Conservation (phyloP, 73 alveolate genomes). For the Urostyla sp. region DNA sequence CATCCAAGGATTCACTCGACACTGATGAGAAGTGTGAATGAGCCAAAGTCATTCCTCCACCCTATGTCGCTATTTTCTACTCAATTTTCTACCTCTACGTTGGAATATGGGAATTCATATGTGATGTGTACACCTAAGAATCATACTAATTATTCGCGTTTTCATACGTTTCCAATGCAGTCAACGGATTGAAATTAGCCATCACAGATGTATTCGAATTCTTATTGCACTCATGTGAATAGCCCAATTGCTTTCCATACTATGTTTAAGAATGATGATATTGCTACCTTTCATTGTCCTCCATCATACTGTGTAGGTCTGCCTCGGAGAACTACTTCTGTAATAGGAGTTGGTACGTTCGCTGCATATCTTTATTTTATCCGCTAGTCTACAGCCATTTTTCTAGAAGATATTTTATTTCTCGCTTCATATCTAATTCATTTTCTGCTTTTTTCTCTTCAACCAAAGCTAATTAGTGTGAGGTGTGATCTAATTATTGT, state of each 20-base stretch:
- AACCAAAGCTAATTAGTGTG: slow-evolving; percentile 27
- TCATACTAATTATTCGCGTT: neutral
- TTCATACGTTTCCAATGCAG: slow-evolving; percentile 45
- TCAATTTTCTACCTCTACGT: slow-evolving; percentile 2
- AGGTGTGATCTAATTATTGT: slow-evolving; percentile 19
- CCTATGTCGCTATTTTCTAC: neutral
- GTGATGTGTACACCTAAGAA: neutral
- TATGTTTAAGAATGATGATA: neutral
- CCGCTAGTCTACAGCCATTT: slow-evolving; percentile 8
- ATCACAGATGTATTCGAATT: slow-evolving; percentile 21
- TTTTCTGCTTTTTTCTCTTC: slow-evolving; percentile 58
- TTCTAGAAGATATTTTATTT: slow-evolving; percentile 39
- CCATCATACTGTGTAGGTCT: neutral
- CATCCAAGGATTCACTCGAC: slow-evolving; percentile 39
- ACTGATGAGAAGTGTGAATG: slow-evolving; percentile 10
- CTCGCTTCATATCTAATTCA: slow-evolving; percentile 46
- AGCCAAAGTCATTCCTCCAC: neutral
- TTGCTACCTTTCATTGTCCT: neutral
- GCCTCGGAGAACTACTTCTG: neutral
- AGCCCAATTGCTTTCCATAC: neutral
- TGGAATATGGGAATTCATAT: slow-evolving; percentile 1
- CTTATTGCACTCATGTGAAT: slow-evolving; percentile 2
- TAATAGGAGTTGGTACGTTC: neutral
- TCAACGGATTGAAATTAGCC: slow-evolving; percentile 49
- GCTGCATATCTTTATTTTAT: neutral